phyloP scores from a whole-genome alignment of 1,139 yeast species.

The Schwanniomyces etchellsii region DNA sequence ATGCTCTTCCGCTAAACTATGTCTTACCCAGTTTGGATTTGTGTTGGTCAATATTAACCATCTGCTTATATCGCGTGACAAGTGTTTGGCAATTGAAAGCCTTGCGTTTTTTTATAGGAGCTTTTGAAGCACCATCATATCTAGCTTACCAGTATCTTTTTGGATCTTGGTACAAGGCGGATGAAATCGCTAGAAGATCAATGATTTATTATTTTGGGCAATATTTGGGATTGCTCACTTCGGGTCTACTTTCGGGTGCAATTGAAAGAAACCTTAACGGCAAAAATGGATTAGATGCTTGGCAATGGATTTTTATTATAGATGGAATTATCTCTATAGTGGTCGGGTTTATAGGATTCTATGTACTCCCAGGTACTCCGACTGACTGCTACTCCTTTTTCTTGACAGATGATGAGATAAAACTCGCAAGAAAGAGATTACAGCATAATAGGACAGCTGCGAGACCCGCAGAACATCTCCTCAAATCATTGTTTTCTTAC shows the following conservation, averaged over 20 bases:
- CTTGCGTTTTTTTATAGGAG: constrained; percentile 56
- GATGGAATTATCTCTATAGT: constrained; percentile 58
- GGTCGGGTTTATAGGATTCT: constrained; percentile 58
- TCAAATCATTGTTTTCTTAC: constrained; percentile 24
- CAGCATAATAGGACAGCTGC: constrained; percentile 34
- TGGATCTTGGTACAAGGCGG: constrained; percentile 51
- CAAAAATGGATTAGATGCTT: constrained; percentile 47
- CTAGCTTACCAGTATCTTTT: constrained; percentile 56
- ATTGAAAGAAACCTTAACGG: constrained; percentile 45
- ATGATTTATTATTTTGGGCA: constrained; percentile 59
- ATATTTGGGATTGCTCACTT: constrained; percentile 54
- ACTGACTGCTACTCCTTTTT: constrained; percentile 49
- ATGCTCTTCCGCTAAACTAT: constrained; percentile 47
- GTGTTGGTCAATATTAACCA: constrained; percentile 63
- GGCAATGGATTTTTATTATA: constrained; percentile 73
- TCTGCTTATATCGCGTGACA: constrained; percentile 44
- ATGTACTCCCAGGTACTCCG: constrained; percentile 68
- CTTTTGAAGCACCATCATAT: constrained; percentile 57
- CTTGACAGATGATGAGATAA: constrained; percentile 58
- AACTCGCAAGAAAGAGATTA: constrained; percentile 55
- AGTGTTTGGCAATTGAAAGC: constrained; percentile 48
- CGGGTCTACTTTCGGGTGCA: constrained; percentile 63
- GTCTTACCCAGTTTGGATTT: constrained; percentile 55
- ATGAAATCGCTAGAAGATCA: constrained; percentile 56
- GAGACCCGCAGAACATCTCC: constrained; percentile 22